Evolutionary conservation across 805 yeast genomes (phyloP).

Genomic region (Pichia manshurica): DNA sequence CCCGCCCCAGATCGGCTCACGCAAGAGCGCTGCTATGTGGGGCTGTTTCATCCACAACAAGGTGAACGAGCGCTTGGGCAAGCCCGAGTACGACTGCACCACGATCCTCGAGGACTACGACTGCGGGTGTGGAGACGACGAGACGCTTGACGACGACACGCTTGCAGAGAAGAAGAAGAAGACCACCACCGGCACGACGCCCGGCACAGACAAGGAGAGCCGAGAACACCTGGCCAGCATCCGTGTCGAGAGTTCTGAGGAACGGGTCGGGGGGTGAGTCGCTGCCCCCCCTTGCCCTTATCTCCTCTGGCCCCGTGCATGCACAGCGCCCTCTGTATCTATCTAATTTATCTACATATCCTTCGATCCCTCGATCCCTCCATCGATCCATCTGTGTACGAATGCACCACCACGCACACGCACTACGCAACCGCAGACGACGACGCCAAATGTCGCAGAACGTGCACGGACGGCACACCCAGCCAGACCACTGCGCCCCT

Average conservation of each 20-base stretch:
- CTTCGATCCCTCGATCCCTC: too few relatives aligned
- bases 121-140: constrained; percentile 90
- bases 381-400: too few relatives aligned
- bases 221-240: constrained; percentile 40
- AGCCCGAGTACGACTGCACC: constrained; percentile 77
- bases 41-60: constrained; percentile 90
- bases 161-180: background rate
- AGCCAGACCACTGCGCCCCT: too few relatives aligned
- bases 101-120: constrained; percentile 84
- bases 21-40: constrained; percentile 88
- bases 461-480: too few relatives aligned
- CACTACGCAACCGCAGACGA: too few relatives aligned
- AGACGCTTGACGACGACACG: constrained; percentile 26
- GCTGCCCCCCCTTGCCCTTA: too few relatives aligned
- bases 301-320: too few relatives aligned
- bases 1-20: constrained; percentile 79
- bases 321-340: too few relatives aligned
- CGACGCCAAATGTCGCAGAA: too few relatives aligned
- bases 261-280: constrained; percentile 20
- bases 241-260: constrained; percentile 41
- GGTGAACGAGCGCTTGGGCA: constrained; percentile 68
- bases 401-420: too few relatives aligned
- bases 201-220: constrained; percentile 14
- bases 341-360: too few relatives aligned
- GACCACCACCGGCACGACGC: background rate